A percentile compares a stretch with the other conserved stretches of the same genome.
Conservation (phyloP, 140 eudicot species). For the Bidens hawaiensis region DNA sequence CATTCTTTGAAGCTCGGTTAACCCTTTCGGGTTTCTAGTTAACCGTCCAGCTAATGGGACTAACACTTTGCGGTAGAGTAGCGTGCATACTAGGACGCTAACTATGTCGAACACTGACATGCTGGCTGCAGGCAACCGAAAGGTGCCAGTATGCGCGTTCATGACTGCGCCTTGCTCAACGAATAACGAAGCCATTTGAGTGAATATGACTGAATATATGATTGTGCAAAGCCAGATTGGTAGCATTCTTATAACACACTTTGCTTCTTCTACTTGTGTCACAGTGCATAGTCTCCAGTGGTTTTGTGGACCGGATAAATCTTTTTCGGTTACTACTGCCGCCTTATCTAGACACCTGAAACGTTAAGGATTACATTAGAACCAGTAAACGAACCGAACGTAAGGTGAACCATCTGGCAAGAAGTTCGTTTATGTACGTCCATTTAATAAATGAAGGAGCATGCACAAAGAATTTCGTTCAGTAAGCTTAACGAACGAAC, state of each 20-base stretch:
- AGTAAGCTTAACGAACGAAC: too few relatives aligned
- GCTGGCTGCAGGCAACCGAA: slow-evolving; percentile 88
- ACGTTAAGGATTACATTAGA: neutral
- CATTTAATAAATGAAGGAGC: too few relatives aligned
- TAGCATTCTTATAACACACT: slow-evolving; percentile 74
- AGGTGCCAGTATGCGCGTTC: slow-evolving; percentile 41
- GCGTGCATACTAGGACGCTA: slow-evolving; percentile 68
- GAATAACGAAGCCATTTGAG: slow-evolving; percentile 92
- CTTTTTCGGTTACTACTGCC: slow-evolving; percentile 50
- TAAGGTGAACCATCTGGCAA: too few relatives aligned
- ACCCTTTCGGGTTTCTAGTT: slow-evolving; percentile 71
- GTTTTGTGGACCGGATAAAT: slow-evolving; percentile 26
- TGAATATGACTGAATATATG: slow-evolving; percentile 79
- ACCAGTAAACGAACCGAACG: too few relatives aligned
- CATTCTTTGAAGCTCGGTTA: slow-evolving; percentile 92
- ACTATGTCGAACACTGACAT: slow-evolving; percentile 83
- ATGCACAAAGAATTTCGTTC: too few relatives aligned
- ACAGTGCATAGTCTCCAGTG: slow-evolving; percentile 89
- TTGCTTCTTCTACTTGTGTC: slow-evolving; percentile 94
- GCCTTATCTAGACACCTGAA: slow-evolving; percentile 84
- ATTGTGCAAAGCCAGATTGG: slow-evolving; percentile 98
- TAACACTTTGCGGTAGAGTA: slow-evolving; percentile 51
- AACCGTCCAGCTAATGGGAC: slow-evolving; percentile 60
- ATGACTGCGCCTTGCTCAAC: slow-evolving; percentile 93
- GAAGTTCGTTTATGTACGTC: too few relatives aligned